phyloP scores from a whole-genome alignment of 106 monocot genomes.

The Acanthochlamys bracteata region DNA sequence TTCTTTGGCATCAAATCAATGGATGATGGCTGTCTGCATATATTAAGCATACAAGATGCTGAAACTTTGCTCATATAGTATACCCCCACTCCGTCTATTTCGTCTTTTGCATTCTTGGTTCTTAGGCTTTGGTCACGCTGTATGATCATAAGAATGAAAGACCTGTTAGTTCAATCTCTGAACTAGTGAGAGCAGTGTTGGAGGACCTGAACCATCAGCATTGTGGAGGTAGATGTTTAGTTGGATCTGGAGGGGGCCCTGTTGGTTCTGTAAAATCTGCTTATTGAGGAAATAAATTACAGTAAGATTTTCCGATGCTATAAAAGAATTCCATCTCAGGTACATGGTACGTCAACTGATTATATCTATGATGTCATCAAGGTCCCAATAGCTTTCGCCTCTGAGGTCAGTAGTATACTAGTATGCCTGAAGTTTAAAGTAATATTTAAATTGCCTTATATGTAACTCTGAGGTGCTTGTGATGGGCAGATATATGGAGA shows the following conservation, averaged over 20 bases:
- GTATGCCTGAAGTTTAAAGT: neutral
- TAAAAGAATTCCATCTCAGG: constrained; percentile 26
- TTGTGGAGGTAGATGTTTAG: constrained; percentile 59
- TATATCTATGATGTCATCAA: constrained; percentile 82
- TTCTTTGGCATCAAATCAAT: neutral
- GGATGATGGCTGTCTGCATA: too few species aligned
- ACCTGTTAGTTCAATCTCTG: constrained; percentile 39
- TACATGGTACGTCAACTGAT: constrained; percentile 98
- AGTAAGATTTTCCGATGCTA: neutral
- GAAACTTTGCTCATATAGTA: too few species aligned
- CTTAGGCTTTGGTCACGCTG: constrained; percentile 93
- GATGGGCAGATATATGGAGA: constrained; percentile 89
- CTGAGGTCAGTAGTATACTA: constrained; percentile 51
- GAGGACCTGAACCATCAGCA: constrained; percentile 62
- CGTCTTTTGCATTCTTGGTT: neutral
- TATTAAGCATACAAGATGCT: too few species aligned
- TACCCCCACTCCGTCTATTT: neutral
- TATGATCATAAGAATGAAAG: constrained; percentile 95
- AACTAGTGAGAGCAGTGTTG: constrained; percentile 60
- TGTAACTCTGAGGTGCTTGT: neutral
- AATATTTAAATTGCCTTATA: neutral
- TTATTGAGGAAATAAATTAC: neutral
- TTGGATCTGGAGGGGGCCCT: constrained; percentile 88
- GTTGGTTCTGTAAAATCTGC: constrained; percentile 62
- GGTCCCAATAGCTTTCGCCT: constrained; percentile 88